Evolutionary conservation across 257 asterid species (phyloP).

Genomic region (Ocimum tenuiflorum): DNA sequence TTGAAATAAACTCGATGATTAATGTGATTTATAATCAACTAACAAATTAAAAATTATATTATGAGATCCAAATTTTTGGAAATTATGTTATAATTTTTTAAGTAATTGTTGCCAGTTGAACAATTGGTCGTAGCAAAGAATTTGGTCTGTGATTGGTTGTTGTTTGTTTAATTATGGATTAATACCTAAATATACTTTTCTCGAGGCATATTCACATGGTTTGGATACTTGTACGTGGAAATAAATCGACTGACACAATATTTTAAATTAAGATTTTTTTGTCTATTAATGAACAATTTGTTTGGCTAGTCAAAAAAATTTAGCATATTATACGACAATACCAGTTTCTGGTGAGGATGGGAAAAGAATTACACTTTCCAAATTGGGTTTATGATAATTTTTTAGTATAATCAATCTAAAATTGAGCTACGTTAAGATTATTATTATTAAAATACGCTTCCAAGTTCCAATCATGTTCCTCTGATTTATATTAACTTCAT

Average conservation of each 20-base stretch:
- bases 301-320: slow-evolving; percentile 12
- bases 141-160: background rate
- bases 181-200: slow-evolving; percentile 19
- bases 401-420: background rate
- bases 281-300: background rate
- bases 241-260: background rate
- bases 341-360: too few relatives aligned
- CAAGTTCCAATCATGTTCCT: background rate
- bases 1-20: background rate
- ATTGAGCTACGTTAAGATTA: background rate
- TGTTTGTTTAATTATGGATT: slow-evolving; percentile 7
- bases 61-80: background rate
- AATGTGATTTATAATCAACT: background rate
- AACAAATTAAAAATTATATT: background rate
- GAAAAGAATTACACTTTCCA: background rate
- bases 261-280: background rate
- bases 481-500: background rate
- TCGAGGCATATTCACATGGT: slow-evolving; percentile 31
- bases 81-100: background rate
- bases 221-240: slow-evolving; percentile 9
- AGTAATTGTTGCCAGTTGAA: background rate
- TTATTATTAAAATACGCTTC: background rate
- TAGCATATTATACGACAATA: background rate
- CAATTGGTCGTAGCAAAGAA: background rate
- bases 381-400: background rate